Evolutionary conservation across 2,329 filamentous ascomycete species (phyloP).

Genomic region (Colletotrichum sp.): DNA sequence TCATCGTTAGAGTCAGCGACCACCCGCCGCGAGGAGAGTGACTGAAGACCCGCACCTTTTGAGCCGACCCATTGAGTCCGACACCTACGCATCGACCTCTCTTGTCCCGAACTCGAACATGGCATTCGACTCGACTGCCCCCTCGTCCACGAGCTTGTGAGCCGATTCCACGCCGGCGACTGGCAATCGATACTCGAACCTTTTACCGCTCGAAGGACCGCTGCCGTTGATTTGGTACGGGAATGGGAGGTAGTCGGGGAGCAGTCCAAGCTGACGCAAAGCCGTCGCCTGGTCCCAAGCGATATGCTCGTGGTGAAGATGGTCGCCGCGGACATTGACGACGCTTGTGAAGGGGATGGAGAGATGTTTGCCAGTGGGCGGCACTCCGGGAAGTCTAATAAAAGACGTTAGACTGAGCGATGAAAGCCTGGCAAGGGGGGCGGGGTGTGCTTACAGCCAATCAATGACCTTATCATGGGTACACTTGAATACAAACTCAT

Average conservation of each 20-base stretch:
- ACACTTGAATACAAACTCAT: slow-evolving; percentile 71
- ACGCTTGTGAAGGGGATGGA: slow-evolving; percentile 67
- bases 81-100: slow-evolving; percentile 10
- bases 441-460: slow-evolving; percentile 63
- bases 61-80: background rate
- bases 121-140: slow-evolving; percentile 33
- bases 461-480: slow-evolving; percentile 69
- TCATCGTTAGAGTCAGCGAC: background rate
- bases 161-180: slow-evolving; percentile 36
- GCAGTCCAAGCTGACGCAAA: slow-evolving; percentile 61
- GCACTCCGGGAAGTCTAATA: slow-evolving; percentile 56
- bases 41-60: background rate
- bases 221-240: slow-evolving; percentile 37
- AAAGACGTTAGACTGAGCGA: background rate
- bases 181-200: slow-evolving; percentile 35
- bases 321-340: slow-evolving; percentile 68
- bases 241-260: slow-evolving; percentile 66
- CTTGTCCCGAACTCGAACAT: slow-evolving; percentile 28
- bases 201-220: slow-evolving; percentile 7
- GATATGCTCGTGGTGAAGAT: slow-evolving; percentile 71
- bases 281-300: slow-evolving; percentile 72
- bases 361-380: slow-evolving; percentile 57
- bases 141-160: slow-evolving; percentile 34
- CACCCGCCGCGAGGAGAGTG: background rate
- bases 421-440: background rate